phyloP scores from a whole-genome alignment of 192 early-diverging fungal genomes.

The Rhizoclosmatium globosum region DNA sequence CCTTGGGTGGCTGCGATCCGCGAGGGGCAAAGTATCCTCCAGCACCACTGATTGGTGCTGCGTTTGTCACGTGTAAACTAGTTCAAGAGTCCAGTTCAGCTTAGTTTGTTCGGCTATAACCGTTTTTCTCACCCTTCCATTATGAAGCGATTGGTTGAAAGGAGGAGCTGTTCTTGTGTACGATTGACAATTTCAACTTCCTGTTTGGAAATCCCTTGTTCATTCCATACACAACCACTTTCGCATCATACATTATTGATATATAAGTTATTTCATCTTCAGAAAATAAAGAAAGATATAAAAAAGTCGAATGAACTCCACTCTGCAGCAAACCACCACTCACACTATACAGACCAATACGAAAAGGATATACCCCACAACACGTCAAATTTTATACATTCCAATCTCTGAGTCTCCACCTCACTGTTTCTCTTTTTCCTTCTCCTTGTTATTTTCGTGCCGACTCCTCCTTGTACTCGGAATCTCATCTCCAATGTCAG shows the following conservation, averaged over 20 bases:
- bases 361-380: no score
- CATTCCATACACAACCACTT: background rate
- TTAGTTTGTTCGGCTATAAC: no score
- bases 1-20: conserved; percentile 63
- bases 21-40: conserved; percentile 70
- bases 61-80: conserved; percentile 33
- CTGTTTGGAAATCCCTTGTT: conserved; percentile 7
- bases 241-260: no score
- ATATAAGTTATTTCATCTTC: no score
- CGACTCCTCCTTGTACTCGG: conserved; percentile 15
- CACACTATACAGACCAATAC: no score
- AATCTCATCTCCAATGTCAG: conserved; percentile 10
- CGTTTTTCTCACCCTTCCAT: conserved; percentile 12
- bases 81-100: background rate
- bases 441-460: background rate
- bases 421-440: no score
- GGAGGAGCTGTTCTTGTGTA: background rate
- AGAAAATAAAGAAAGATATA: no score
- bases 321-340: no score
- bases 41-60: conserved; percentile 43
- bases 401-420: no score
- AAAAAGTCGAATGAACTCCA: no score
- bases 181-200: background rate
- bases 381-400: no score
- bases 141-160: background rate